Percentiles rank a stretch among this genome's conserved stretches.
phyloP scores from a whole-genome alignment of 768 basidiomycete species.

The Scleroderma citrinum region DNA sequence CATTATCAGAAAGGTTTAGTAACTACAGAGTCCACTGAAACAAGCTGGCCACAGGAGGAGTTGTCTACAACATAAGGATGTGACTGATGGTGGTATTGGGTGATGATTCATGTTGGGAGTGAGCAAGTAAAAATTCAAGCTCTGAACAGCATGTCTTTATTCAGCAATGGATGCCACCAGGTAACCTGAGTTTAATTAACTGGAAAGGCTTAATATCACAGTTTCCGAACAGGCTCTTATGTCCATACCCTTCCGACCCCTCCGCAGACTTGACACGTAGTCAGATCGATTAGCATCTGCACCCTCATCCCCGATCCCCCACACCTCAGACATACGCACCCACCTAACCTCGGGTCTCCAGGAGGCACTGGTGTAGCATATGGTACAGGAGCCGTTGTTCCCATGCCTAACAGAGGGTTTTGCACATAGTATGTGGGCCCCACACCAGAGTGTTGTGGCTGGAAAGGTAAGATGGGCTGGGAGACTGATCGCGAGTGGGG shows the following conservation, averaged over 20 bases:
- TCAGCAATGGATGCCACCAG: too few species aligned
- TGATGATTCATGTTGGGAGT: too few species aligned
- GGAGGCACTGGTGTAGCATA: slow-evolving; percentile 44
- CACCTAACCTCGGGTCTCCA: slow-evolving; percentile 69
- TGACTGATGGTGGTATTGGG: too few species aligned
- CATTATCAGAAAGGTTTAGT: too few species aligned
- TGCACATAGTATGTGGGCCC: slow-evolving; percentile 21
- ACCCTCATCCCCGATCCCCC: slow-evolving; percentile 48
- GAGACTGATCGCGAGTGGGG: slow-evolving; percentile 16
- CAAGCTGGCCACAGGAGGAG: too few species aligned
- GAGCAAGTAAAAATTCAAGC: too few species aligned
- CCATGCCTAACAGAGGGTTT: slow-evolving; percentile 15
- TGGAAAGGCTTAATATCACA: too few species aligned
- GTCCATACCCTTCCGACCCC: slow-evolving; percentile 57
- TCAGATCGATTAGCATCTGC: slow-evolving; percentile 49
- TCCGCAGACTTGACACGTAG: slow-evolving; percentile 50
- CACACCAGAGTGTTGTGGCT: background rate
- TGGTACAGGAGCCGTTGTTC: slow-evolving; percentile 28
- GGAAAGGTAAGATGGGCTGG: slow-evolving; percentile 2
- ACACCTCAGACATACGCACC: slow-evolving; percentile 59
- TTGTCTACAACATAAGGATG: too few species aligned
- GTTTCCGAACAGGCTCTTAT: too few species aligned
- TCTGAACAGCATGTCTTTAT: too few species aligned
- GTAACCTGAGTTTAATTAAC: too few species aligned
- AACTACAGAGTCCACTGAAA: too few species aligned